Evolutionary conservation across 1,284 basidiomycete genomes (phyloP), one percentile per base, ranked within the genome.

Genomic region (Acaromyces ingoldii): DNA sequence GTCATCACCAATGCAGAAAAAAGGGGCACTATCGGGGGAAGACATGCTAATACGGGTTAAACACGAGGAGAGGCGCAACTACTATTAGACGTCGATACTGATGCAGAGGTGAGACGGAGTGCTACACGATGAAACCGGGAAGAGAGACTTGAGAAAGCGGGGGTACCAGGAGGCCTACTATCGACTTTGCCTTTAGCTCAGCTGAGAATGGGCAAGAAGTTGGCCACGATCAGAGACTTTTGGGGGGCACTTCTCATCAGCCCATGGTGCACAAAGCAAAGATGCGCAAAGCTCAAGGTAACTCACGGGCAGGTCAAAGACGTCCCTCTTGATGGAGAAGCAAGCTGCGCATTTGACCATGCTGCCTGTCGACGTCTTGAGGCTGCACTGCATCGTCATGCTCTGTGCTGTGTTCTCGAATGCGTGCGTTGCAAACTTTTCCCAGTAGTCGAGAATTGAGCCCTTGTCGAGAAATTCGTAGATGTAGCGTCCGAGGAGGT

Each of bases 381-480:
- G 49, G 17, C 60, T 63, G 42, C 67, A 69, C 10, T 62, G 69
- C 19, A 67, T 67, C 62, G 72, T 70, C 30, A 75, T 67, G 33
- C 63, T 64, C 52, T 72, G 71, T 3, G 66, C 63, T 3, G 70
- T 72, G 31, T 72, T 72, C 49, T 75, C 72, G 47, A 75, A 75
- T 21, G 72, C 72, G 49, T 75, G 72, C 34, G 58, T 47, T 4
- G 72, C 72, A 51, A 75, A 75, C 46, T 65, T 67, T 38, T 74
- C 71, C 71, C 71, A 75, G 33, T 75, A 75, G 31, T 71, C 64
- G 34, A 75, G 34, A 17, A 65, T 70, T 24, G 65, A 67, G 33
- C 64, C 58, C 48, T 69, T 72, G 47, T 75, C 72, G 62, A 74
- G 65, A 48, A 75, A 70, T 37, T 75, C 65, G 43, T 74, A 75